Base-by-base conservation (phyloP, 1,139 yeast species). In the Pneumocystis sp. region DNA sequence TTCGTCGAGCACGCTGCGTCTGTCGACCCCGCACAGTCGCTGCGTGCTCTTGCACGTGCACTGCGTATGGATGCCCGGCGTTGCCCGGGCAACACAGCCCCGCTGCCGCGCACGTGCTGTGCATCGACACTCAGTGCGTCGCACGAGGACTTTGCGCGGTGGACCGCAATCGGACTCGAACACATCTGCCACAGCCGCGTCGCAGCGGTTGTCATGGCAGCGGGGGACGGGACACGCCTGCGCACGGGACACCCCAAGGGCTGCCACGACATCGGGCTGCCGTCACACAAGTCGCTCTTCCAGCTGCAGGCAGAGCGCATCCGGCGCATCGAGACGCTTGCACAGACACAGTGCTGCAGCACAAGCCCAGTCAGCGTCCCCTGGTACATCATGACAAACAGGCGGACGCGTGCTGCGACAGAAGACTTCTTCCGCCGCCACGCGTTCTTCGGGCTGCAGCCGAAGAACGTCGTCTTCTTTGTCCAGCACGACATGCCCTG, bases 401-500 rank as follows among this genome's bases (percentile, higher is more conserved):
- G 83, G n/a, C 95, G 96, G 50, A 95, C 98, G 0, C 81, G 95
- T 70, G 74, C 71, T 1, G 81, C 85, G 25, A 93, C 97, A n/a
- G 90, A 88, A 75, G 70, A 76, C 0, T 95, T 84, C 71, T 95
- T 95, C 75, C 68, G 74, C 61, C 72, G 78, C 4, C 74, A 89
- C 74, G 70, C 79, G 34, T 87, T 80, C 75, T 93, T 95, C 74
- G 97, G 97, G 0, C 80, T 91, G 68, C 71, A 75, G 5, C 64
- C 76, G 44, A 73, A 76, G 2, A 87, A 90, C 74, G 80, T 95
- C 62, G 77, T 79, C 8, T 90, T 95, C 72, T 93, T 95, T 75
- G 87, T 91, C 77, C 99, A 95, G 76, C 98, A 98, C 19, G 89
- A 95, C 1, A 79, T 95, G 69, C 99, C 99, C 21, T 95, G 97